Percentiles rank a stretch among this genome's conserved stretches.
These are phyloP conservation scores for Oxytropis ochrocephala DNA, from an alignment of 306 rosid species.

Conservation along the genomic window DNA sequence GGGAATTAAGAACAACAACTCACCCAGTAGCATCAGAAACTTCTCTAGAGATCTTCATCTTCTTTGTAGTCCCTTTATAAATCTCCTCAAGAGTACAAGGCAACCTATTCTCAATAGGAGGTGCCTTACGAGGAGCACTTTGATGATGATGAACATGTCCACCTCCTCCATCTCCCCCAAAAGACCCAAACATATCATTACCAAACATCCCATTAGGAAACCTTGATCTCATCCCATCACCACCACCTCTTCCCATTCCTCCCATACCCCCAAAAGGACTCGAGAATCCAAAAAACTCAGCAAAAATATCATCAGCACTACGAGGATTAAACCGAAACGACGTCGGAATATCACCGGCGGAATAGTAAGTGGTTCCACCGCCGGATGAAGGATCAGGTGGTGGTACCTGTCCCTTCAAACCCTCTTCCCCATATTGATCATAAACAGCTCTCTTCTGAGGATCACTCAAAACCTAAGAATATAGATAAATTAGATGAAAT, in stretches of 20 bases:
- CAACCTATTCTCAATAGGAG: slow-evolving; percentile 43
- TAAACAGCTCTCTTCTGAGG: slow-evolving; percentile 49
- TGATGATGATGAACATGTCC: slow-evolving; percentile 21
- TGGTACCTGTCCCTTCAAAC: slow-evolving; percentile 51
- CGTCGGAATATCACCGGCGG: slow-evolving; percentile 39
- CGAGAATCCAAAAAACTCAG: slow-evolving; percentile 46
- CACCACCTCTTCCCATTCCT: slow-evolving; percentile 32
- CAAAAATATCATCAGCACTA: slow-evolving; percentile 52
- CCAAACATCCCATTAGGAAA: slow-evolving; percentile 40
- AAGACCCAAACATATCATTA: slow-evolving; percentile 36
- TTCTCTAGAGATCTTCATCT: slow-evolving; percentile 55
- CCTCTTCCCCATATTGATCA: slow-evolving; percentile 61
- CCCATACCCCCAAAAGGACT: slow-evolving; percentile 49
- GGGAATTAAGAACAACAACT: slow-evolving; percentile 6
- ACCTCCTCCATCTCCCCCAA: slow-evolving; percentile 34
- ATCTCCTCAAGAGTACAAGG: slow-evolving; percentile 55
- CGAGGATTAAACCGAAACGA: slow-evolving; percentile 52
- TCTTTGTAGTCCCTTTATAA: slow-evolving; percentile 44
- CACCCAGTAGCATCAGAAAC: slow-evolving; percentile 39
- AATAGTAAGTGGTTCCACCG: slow-evolving; percentile 35
- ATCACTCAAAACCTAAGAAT: slow-evolving; percentile 56
- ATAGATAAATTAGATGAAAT: not conserved
- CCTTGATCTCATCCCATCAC: slow-evolving; percentile 29
- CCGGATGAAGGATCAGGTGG: slow-evolving; percentile 35
- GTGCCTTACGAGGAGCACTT: slow-evolving; percentile 39